A percentile compares a stretch with the other conserved stretches of the same genome.
Conservation (phyloP, 345 rosid species). For the Kandelia obovata region DNA sequence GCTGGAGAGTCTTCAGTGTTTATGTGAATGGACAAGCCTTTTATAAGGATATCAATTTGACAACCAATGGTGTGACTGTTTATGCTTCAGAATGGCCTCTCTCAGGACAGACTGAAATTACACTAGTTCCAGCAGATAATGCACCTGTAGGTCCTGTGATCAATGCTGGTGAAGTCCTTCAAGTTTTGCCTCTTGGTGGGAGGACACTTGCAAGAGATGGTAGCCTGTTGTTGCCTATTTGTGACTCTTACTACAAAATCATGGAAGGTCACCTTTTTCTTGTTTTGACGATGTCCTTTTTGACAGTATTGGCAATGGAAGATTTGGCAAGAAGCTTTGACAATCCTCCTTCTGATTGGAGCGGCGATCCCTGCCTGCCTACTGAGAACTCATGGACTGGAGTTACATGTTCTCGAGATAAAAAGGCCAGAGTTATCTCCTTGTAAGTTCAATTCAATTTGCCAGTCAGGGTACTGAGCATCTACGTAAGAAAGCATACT, state of each 20-base stretch:
- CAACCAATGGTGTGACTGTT: slow-evolving; percentile 59
- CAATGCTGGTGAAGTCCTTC: slow-evolving; percentile 79
- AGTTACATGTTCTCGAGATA: slow-evolving; percentile 56
- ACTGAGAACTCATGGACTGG: slow-evolving; percentile 80
- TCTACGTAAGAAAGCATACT: neutral
- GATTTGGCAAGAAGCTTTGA: slow-evolving; percentile 48
- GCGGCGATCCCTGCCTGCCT: slow-evolving; percentile 92
- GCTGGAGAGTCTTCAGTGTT: slow-evolving; percentile 79
- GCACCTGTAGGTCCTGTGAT: slow-evolving; percentile 56
- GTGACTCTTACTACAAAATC: neutral
- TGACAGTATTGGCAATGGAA: slow-evolving; percentile 58
- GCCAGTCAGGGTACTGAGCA: neutral
- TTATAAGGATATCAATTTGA: slow-evolving; percentile 53
- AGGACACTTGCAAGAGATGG: slow-evolving; percentile 67
- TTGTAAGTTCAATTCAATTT: slow-evolving; percentile 49
- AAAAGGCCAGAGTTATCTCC: slow-evolving; percentile 45
- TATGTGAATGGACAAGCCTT: slow-evolving; percentile 59
- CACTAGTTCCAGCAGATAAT: slow-evolving; percentile 44
- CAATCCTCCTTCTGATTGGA: slow-evolving; percentile 76
- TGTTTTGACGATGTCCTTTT: slow-evolving; percentile 3
- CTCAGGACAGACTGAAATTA: slow-evolving; percentile 58
- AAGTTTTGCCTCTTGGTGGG: slow-evolving; percentile 63
- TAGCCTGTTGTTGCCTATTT: slow-evolving; percentile 24
- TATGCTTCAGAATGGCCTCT: slow-evolving; percentile 69
- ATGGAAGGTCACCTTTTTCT: neutral